Conservation (phyloP, 2,329 filamentous ascomycete species). For the Nemania sp. region DNA sequence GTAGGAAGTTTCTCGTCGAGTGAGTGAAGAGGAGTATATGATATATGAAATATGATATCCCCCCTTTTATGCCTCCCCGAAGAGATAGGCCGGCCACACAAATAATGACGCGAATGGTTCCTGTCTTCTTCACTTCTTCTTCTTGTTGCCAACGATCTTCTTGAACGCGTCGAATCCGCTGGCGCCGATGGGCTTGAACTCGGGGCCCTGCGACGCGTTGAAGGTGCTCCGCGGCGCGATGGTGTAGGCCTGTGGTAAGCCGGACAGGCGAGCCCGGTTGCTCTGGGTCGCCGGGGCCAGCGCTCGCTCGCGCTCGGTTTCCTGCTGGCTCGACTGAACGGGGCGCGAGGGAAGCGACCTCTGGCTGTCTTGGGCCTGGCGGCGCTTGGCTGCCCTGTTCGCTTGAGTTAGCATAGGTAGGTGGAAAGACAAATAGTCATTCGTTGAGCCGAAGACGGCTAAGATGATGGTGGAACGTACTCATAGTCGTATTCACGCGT, state of each 20-base stretch:
- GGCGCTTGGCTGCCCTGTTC: constrained; percentile 57
- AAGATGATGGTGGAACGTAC: constrained; percentile 46
- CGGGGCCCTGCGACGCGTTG: constrained; percentile 54
- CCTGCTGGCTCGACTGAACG: constrained; percentile 37
- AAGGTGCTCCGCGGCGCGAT: constrained; percentile 67
- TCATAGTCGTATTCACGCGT: constrained; percentile 67
- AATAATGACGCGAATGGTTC: neutral
- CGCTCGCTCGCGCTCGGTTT: constrained; percentile 61
- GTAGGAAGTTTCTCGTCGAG: too few species aligned
- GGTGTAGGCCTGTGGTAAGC: constrained; percentile 61
- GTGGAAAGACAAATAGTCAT: too few species aligned
- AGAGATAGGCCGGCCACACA: neutral
- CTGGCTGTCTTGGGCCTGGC: constrained; percentile 48
- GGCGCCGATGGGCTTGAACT: constrained; percentile 65
- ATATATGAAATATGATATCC: too few species aligned
- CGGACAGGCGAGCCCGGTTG: constrained; percentile 62
- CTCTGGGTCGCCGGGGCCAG: constrained; percentile 59
- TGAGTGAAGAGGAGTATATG: too few species aligned
- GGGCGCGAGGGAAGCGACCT: constrained; percentile 40
- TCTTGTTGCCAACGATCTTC: constrained; percentile 61
- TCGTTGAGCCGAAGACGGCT: neutral
- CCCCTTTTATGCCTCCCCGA: too few species aligned
- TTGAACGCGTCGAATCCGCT: constrained; percentile 67
- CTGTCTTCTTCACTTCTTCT: constrained; percentile 55
- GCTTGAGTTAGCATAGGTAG: constrained; percentile 17